These are phyloP conservation scores for Asterionellopsis glacialis DNA, from an alignment of 108 stramenopile species.

Conservation along the genomic window DNA sequence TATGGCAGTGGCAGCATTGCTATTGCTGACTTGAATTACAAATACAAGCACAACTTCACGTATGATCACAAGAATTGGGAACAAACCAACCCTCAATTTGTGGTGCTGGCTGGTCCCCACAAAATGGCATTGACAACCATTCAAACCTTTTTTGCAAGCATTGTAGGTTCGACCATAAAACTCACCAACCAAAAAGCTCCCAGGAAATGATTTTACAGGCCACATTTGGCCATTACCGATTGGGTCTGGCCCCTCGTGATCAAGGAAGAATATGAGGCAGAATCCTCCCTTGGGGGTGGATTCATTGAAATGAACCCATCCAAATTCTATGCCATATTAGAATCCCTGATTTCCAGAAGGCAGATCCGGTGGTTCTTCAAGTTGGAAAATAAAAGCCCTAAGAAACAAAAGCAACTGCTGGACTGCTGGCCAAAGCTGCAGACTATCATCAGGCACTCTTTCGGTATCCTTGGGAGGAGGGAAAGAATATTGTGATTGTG, in stretches of 20 bases:
- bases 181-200: no score
- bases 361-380: background rate
- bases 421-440: background rate
- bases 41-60: background rate
- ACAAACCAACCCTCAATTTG: background rate
- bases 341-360: background rate
- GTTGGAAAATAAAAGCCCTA: no score
- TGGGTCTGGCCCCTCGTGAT: no score
- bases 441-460: slow-evolving; percentile 2
- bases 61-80: slow-evolving; percentile 6
- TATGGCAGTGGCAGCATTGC: no score
- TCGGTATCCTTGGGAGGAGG: background rate
- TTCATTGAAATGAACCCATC: background rate
- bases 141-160: background rate
- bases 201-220: no score
- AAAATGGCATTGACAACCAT: slow-evolving; percentile 4
- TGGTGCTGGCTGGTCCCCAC: slow-evolving; percentile 5
- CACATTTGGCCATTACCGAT: no score
- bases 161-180: no score
- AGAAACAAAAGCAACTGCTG: no score
- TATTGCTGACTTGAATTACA: no score
- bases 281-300: no score
- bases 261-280: no score
- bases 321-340: background rate
- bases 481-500: slow-evolving; percentile 10